Conservation (phyloP, 106 monocot genomes). For the Alisma plantagoaquatica region DNA sequence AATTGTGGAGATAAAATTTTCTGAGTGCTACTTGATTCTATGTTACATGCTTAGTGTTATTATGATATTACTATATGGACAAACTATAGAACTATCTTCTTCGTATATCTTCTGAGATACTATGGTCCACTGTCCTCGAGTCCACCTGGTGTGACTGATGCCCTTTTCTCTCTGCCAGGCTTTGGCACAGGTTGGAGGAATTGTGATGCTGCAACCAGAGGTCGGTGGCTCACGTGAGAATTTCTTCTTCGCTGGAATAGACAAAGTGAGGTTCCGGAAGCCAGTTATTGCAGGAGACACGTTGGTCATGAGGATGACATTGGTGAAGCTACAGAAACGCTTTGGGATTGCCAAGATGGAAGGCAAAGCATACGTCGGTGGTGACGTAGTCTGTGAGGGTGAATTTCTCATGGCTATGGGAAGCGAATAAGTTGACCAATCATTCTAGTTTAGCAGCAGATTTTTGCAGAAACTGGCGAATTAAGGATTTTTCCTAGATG, state of each 20-base stretch:
- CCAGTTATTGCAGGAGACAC: conserved; percentile 94
- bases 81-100: too few species aligned
- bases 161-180: conserved; percentile 38
- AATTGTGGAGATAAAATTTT: too few species aligned
- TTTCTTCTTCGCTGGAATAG: conserved; percentile 92
- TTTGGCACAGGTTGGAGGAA: conserved; percentile 88
- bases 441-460: too few species aligned
- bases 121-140: too few species aligned
- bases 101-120: too few species aligned
- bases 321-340: conserved; percentile 71
- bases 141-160: too few species aligned
- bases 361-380: conserved; percentile 88
- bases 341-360: conserved; percentile 94
- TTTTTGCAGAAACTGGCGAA: too few species aligned
- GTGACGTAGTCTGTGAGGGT: conserved; percentile 88
- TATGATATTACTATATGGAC: too few species aligned
- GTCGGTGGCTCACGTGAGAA: conserved; percentile 80
- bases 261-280: conserved; percentile 95
- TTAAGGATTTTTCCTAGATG: too few species aligned
- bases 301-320: conserved; percentile 87
- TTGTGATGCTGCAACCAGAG: conserved; percentile 90
- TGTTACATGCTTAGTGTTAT: too few species aligned
- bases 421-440: conserved; percentile 16
- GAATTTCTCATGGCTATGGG: conserved; percentile 88
- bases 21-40: too few species aligned